Percentiles rank a stretch among this genome's conserved stretches.
Conservation (phyloP, 1,284 basidiomycete genomes). For the Chalciporus sp. region DNA sequence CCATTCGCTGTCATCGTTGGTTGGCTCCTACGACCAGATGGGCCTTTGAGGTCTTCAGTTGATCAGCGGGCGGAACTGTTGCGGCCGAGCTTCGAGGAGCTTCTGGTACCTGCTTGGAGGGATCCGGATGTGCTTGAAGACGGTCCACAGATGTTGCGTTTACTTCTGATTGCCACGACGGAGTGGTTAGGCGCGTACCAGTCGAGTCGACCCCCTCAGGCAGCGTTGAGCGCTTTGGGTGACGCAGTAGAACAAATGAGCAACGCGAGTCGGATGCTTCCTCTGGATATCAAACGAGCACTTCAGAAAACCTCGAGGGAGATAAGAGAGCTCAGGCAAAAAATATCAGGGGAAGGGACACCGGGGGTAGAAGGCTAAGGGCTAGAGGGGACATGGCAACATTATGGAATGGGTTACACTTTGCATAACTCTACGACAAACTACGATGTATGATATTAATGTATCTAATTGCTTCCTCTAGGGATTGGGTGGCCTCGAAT, state of each 20-base stretch:
- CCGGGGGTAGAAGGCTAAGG: background rate
- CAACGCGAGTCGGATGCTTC: background rate
- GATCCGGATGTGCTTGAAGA: conserved; percentile 6
- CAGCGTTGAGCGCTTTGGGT: too few relatives aligned
- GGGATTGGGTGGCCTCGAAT: too few relatives aligned
- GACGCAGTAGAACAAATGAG: background rate
- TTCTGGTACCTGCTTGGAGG: conserved; percentile 5
- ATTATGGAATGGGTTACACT: background rate
- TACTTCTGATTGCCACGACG: conserved; percentile 3
- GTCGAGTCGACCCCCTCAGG: too few relatives aligned
- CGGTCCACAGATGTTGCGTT: conserved; percentile 8
- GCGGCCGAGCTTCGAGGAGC: conserved; percentile 3
- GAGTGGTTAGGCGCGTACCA: background rate
- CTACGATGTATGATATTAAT: background rate
- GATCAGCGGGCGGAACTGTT: background rate
- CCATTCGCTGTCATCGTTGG: conserved; percentile 5
- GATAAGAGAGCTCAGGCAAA: background rate
- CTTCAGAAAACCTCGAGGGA: background rate
- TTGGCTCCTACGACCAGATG: conserved; percentile 10
- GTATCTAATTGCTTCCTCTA: too few relatives aligned
- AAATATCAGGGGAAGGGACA: background rate
- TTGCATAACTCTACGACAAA: background rate
- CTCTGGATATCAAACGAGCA: background rate
- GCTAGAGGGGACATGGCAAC: too few relatives aligned
- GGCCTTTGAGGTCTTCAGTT: background rate